Base-by-base conservation (phyloP, 2,329 filamentous ascomycete genomes). In the Fusarium proliferatum region DNA sequence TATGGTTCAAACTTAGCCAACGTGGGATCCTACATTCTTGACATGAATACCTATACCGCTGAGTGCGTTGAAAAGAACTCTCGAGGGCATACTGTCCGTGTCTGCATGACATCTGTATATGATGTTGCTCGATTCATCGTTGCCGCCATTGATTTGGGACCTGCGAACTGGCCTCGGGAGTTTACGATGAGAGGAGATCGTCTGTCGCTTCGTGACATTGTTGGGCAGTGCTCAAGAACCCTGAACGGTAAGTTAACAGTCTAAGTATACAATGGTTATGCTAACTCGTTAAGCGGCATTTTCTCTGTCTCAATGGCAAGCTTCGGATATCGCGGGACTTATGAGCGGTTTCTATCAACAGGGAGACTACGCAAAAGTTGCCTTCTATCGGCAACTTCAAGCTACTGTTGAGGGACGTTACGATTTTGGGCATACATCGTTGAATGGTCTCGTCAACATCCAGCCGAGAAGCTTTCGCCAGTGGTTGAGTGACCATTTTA, bases 91-190 rank as follows among this genome's bases (percentile, higher is more conserved):
- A 82, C 84, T 0, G 86, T 88, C n/a, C 86, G 83, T 12, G 81
- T 95, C 10, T 91, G 89, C 73, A 84, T 95, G 84, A 94, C 91
- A 5, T 92, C 92, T 9, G 88, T 91, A 21, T 85, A 89, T 71
- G 93, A 95, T 76, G 88, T 94, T 9, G 93, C 88, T 30, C 86
- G 87, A n/a, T 94, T 93, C 74, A 85, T 95, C 13, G 90, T 91
- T 16, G 89, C 90, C n/a, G 89, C 93, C 19, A 80, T 94, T 36
- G 91, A 93, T 51, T 81, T 94, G 45, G 87, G 86, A 0, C 84
- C 86, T 12, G 82, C 84, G 11, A 85, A 80, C 23, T 95, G 93
- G 93, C 92, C 92, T 6, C 80, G 82, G 10, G 92, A 94, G 78
- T 90, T 93, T 79, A 88, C 87, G 43, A 90, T 95, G 87, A 86